Evolutionary conservation across 2,329 filamentous ascomycete genomes (phyloP).

Genomic region (Thermoascus crustaceus): DNA sequence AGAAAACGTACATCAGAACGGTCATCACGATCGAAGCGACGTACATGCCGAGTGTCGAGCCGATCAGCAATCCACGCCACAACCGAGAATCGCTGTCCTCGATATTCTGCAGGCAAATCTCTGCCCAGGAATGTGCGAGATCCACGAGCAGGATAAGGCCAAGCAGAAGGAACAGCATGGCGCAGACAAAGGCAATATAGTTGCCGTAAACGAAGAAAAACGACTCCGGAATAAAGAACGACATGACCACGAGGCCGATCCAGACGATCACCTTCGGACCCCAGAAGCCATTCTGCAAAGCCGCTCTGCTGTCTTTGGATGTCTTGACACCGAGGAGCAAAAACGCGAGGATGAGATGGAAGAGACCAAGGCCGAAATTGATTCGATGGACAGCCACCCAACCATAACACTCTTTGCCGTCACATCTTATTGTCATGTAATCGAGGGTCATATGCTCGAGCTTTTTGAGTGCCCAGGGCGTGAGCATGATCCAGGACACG

Average conservation of each 20-base stretch:
- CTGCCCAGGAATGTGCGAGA: conserved; percentile 92
- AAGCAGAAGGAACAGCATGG: conserved; percentile 87
- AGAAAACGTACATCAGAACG: conserved; percentile 94
- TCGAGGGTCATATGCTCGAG: conserved; percentile 85
- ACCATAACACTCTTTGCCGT: conserved; percentile 83
- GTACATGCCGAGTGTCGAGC: conserved; percentile 92
- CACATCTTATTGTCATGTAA: conserved; percentile 91
- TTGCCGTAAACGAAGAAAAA: conserved; percentile 97
- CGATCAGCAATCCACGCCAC: conserved; percentile 83
- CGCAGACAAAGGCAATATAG: conserved; percentile 79
- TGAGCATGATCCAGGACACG: conserved; percentile 97
- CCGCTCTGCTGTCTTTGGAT: conserved; percentile 78
- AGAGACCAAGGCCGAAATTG: conserved; percentile 92
- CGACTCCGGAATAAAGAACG: conserved; percentile 87
- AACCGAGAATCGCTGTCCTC: conserved; percentile 75
- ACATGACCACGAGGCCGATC: conserved; percentile 77
- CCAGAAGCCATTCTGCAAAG: conserved; percentile 97
- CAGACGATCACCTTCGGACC: conserved; percentile 89
- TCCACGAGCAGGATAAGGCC: conserved; percentile 90
- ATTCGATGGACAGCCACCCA: conserved; percentile 96
- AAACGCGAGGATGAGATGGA: conserved; percentile 79
- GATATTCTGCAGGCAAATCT: conserved; percentile 90
- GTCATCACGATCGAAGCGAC: conserved; percentile 86
- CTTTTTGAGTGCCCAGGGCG: conserved; percentile 95
- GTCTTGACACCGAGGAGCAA: conserved; percentile 79